A percentile compares a stretch with the other conserved stretches of the same genome.
Evolutionary conservation across 2,329 filamentous ascomycete species (phyloP).

Genomic region (Ploettnerulaceae sp.): DNA sequence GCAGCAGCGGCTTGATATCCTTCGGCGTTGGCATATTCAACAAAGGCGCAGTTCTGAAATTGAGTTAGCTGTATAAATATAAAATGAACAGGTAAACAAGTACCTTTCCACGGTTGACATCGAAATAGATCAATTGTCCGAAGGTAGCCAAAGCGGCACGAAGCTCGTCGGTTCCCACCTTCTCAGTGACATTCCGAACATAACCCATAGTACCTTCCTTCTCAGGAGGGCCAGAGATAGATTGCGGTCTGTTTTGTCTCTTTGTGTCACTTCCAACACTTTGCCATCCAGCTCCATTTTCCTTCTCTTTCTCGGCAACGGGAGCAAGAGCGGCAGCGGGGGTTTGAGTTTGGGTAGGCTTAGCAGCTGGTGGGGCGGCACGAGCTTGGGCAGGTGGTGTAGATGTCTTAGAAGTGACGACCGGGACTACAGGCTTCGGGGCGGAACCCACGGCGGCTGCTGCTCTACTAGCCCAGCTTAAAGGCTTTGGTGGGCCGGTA

Average conservation of each 20-base stretch:
- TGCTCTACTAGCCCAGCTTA: constrained; percentile 70
- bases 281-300: constrained; percentile 67
- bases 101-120: constrained; percentile 82
- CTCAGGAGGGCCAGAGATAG: constrained; percentile 56
- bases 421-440: constrained; percentile 53
- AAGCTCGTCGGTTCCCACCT: constrained; percentile 71
- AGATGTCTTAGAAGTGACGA: constrained; percentile 47
- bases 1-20: constrained; percentile 78
- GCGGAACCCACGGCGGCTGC: constrained; percentile 51
- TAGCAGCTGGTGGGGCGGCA: constrained; percentile 43
- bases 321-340: constrained; percentile 46
- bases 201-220: constrained; percentile 79
- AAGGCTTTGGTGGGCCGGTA: constrained; percentile 54
- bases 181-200: constrained; percentile 92
- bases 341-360: constrained; percentile 42
- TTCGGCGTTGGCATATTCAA: constrained; percentile 79
- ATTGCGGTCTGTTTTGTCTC: constrained; percentile 72
- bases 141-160: constrained; percentile 66
- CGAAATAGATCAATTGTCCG: constrained; percentile 67
- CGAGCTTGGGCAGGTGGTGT: constrained; percentile 51
- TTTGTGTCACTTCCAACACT: constrained; percentile 73
- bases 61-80: constrained; percentile 13
- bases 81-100: constrained; percentile 3
- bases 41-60: constrained; percentile 86
- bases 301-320: constrained; percentile 32